Base-by-base conservation (phyloP, 1,284 basidiomycete species). In the Polyporus tsugae region DNA sequence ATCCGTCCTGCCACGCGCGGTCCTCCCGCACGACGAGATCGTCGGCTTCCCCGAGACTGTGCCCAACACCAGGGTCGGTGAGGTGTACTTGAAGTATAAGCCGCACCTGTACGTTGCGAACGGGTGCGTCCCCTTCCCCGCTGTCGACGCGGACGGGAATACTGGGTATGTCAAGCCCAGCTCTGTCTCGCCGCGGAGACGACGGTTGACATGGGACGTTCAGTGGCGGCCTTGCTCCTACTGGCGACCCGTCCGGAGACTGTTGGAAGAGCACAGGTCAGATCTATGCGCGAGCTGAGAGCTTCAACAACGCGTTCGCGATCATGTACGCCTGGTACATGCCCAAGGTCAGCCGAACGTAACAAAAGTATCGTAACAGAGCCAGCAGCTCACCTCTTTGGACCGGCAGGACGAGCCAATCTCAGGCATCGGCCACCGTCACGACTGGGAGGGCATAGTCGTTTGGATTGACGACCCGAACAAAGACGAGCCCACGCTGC, bases 271-370 rank as follows among this genome's bases (percentile, higher is more conserved):
- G 63, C 62, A 68, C 63, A n/a, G 66, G 66, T 1, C 66, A 68
- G 52, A 63, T 68, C 9, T 68, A 68, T 42, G 66, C 66, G 33
- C 66, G 66, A 7, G 52, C 66, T 5, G 66, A 57, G 49, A 52
- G 39, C 59, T 68, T 64, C 63, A 64, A 68, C 52, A 49, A 62
- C 60, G 62, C 66, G 25, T 68, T 57, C 42, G 66, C 66, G 36
- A 61, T 68, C 41, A 64, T 68, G 66, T 68, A 68, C 35, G 25
- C 66, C 33, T 68, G 66, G 66, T 68, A 68, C 25, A 68, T 68
- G 66, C 66, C 66, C 38, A 68, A 68, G 63, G 66, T 68, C 39
- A 61, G 63, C 22, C 13, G 4, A 2, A 60, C 17, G 11, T 29
- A 17, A 9, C 17, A 3, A 7, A 6, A 41, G 13, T 33, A 2